Evolutionary conservation across 495 filamentous ascomycete genomes (phyloP).

Genomic region (Aspergillus ostianus): DNA sequence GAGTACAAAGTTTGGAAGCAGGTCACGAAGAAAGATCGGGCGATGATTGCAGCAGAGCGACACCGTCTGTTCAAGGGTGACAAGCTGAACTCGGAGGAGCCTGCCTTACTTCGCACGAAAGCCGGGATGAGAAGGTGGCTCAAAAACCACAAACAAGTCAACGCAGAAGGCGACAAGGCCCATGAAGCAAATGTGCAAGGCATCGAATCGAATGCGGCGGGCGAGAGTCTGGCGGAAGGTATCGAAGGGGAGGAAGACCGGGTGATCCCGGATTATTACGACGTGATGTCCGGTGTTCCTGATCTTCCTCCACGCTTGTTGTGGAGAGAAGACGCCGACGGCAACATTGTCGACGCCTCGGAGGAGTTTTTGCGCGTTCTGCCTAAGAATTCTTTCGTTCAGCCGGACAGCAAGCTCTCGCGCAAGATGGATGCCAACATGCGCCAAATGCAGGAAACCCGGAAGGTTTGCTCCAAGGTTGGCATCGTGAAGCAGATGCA

Average conservation of each 20-base stretch:
- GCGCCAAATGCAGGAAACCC: constrained; percentile 92
- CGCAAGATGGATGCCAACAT: constrained; percentile 85
- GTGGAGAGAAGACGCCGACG: constrained; percentile 85
- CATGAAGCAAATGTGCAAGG: constrained; percentile 48
- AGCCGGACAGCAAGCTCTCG: constrained; percentile 75
- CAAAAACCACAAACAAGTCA: constrained; percentile 65
- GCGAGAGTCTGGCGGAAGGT: constrained; percentile 82
- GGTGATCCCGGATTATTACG: constrained; percentile 89
- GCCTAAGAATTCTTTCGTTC: constrained; percentile 68
- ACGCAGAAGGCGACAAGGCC: constrained; percentile 50
- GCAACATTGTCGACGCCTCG: constrained; percentile 78
- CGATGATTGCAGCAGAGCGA: constrained; percentile 72
- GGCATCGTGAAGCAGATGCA: constrained; percentile 99
- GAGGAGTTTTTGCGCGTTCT: constrained; percentile 78
- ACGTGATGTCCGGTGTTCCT: constrained; percentile 79
- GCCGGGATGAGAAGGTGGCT: constrained; percentile 79
- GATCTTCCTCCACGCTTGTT: constrained; percentile 71
- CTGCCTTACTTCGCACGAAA: constrained; percentile 76
- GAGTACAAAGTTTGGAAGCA: constrained; percentile 99
- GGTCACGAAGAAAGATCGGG: constrained; percentile 93
- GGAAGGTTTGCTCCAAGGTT: constrained; percentile 94
- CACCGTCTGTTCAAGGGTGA: constrained; percentile 82
- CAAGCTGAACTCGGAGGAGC: constrained; percentile 82
- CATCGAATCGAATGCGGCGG: constrained; percentile 43
- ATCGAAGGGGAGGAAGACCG: constrained; percentile 83